Percentiles rank a stretch among this genome's conserved stretches.
phyloP scores from a whole-genome alignment of 1,139 yeast genomes.

The Debaryomycetaceae sp. region DNA sequence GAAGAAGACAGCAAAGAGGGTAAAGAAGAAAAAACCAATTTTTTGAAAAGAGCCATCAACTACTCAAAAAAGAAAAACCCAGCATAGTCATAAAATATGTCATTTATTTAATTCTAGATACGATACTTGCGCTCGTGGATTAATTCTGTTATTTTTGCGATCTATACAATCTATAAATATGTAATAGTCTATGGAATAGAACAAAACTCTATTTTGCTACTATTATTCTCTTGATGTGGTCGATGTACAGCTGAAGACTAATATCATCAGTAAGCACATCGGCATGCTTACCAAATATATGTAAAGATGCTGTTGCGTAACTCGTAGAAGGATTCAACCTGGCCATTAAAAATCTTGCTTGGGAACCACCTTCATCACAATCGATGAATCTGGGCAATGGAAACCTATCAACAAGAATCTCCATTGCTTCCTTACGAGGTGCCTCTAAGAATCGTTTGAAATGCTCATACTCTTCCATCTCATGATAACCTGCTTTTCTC shows the following conservation, averaged over 20 bases:
- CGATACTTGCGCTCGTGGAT: not conserved
- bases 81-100: no score
- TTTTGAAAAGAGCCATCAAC: constrained; percentile 28
- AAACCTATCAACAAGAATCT: constrained; percentile 62
- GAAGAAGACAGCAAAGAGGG: constrained; percentile 11
- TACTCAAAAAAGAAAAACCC: constrained; percentile 19
- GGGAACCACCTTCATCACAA: constrained; percentile 75
- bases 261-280: constrained; percentile 68
- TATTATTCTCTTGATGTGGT: constrained; percentile 44
- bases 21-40: constrained; percentile 20
- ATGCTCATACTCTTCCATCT: constrained; percentile 59
- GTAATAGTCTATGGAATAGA: not conserved
- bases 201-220: constrained; percentile 19
- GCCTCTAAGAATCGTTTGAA: constrained; percentile 58
- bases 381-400: constrained; percentile 73
- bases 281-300: constrained; percentile 27
- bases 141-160: not conserved
- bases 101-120: not conserved
- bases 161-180: no score
- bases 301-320: constrained; percentile 43
- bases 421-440: constrained; percentile 70
- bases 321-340: constrained; percentile 71
- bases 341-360: constrained; percentile 73
- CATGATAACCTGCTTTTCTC: constrained; percentile 68
- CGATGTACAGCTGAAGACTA: constrained; percentile 67